Conservation (phyloP, 1,284 basidiomycete genomes). For the Boletus subluridellus region DNA sequence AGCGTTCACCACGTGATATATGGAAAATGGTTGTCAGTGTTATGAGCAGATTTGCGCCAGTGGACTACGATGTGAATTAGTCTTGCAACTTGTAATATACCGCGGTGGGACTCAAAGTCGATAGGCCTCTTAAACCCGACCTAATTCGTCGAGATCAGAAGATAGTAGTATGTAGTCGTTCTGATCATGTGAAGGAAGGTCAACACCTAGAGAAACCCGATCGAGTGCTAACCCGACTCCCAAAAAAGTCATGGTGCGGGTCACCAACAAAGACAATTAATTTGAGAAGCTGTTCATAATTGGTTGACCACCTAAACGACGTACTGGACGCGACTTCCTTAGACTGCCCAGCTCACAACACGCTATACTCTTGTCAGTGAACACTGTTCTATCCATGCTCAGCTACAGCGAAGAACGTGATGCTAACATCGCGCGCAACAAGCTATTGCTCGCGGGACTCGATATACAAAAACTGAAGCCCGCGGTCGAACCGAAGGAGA, state of each 20-base stretch:
- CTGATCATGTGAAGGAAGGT: neutral
- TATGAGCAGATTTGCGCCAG: neutral
- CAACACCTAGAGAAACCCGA: neutral
- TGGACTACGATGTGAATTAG: neutral
- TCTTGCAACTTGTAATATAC: neutral
- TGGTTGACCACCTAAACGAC: neutral
- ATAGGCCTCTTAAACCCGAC: neutral
- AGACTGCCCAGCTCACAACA: neutral
- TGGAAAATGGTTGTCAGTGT: neutral
- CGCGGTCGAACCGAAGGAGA: conserved; percentile 46
- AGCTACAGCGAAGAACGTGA: conserved; percentile 48
- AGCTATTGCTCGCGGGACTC: conserved; percentile 40
- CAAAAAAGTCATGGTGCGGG: neutral
- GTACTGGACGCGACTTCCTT: neutral
- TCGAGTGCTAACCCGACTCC: neutral
- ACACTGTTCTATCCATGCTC: conserved; percentile 11
- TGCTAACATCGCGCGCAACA: conserved; percentile 52
- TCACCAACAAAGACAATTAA: neutral
- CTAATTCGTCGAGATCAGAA: neutral
- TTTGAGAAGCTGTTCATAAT: no score
- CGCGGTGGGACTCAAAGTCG: neutral
- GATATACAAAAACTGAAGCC: conserved; percentile 43
- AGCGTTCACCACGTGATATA: conserved; percentile 9
- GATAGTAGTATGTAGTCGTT: neutral
- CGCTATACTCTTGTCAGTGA: neutral